Conservation (phyloP, 1,284 basidiomycete species). For the Ganoderma sp. region DNA sequence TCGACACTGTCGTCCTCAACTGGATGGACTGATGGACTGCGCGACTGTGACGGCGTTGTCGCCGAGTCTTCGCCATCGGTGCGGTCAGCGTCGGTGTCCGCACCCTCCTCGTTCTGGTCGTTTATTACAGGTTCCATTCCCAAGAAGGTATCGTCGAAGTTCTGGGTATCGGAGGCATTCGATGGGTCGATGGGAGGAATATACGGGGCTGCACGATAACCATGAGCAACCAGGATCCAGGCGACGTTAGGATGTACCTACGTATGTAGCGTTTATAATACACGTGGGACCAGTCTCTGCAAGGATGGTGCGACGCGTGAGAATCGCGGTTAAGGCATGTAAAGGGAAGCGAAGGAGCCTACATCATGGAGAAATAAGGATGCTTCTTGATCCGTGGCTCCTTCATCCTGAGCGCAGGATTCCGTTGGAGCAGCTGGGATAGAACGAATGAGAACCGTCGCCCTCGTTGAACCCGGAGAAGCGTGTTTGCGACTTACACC, state of each 20-base stretch:
- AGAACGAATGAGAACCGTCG: constrained; percentile 26
- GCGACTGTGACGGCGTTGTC: constrained; percentile 73
- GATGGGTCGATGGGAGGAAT: constrained; percentile 92
- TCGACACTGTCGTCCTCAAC: constrained; percentile 61
- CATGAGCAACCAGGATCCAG: neutral
- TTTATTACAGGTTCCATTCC: constrained; percentile 91
- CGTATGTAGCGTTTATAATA: constrained; percentile 94
- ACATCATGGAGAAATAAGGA: constrained; percentile 97
- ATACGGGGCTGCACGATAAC: constrained; percentile 77
- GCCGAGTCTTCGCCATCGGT: constrained; percentile 76
- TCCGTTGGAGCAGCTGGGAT: constrained; percentile 84
- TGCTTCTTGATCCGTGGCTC: constrained; percentile 94
- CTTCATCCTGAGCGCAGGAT: constrained; percentile 88
- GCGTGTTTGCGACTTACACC: constrained; percentile 63
- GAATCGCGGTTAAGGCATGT: neutral
- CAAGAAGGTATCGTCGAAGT: constrained; percentile 97
- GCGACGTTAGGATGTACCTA: constrained; percentile 41
- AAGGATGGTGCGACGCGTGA: constrained; percentile 8
- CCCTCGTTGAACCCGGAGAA: constrained; percentile 12
- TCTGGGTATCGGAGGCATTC: constrained; percentile 95
- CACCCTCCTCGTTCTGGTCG: constrained; percentile 59
- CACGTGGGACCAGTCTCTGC: constrained; percentile 90
- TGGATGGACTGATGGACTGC: constrained; percentile 68
- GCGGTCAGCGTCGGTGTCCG: constrained; percentile 67
- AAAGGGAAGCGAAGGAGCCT: constrained; percentile 57